A percentile compares a stretch with the other conserved stretches of the same genome.
Evolutionary conservation across 1,284 basidiomycete species (phyloP).

Genomic region (Marasmius oreades): DNA sequence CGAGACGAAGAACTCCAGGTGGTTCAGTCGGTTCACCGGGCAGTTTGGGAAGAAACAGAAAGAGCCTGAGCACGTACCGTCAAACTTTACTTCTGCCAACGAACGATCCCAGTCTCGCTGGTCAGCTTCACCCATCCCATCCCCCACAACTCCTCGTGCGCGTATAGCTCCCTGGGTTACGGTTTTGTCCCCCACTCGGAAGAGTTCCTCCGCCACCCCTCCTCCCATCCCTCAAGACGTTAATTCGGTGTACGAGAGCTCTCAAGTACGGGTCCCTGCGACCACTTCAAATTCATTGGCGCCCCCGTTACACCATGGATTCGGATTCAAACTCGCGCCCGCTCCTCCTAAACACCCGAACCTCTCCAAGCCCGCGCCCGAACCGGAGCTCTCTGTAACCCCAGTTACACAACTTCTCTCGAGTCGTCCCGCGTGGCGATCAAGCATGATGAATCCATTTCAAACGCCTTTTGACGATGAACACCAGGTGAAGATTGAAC

Average conservation of each 20-base stretch:
- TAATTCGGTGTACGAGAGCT: slow-evolving; percentile 17
- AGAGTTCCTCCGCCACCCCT: slow-evolving; percentile 12
- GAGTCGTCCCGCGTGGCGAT: slow-evolving; percentile 23
- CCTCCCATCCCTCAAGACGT: slow-evolving; percentile 28
- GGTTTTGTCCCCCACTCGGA: slow-evolving; percentile 11
- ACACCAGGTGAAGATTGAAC: slow-evolving; percentile 34
- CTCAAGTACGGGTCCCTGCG: slow-evolving; percentile 15
- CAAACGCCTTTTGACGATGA: slow-evolving; percentile 78
- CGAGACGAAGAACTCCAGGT: slow-evolving; percentile 21
- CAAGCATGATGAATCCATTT: slow-evolving; percentile 50
- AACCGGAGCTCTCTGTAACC: slow-evolving; percentile 25
- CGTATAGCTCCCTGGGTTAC: slow-evolving; percentile 12
- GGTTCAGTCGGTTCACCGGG: slow-evolving; percentile 29
- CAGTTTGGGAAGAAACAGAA: slow-evolving; percentile 27
- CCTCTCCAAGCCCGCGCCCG: slow-evolving; percentile 14
- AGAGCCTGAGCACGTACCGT: slow-evolving; percentile 28
- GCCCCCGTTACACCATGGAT: slow-evolving; percentile 52
- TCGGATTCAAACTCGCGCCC: slow-evolving; percentile 26
- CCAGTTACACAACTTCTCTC: slow-evolving; percentile 45
- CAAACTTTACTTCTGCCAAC: slow-evolving; percentile 29
- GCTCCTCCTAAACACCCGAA: background rate
- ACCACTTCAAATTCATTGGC: slow-evolving; percentile 14
- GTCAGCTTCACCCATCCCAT: slow-evolving; percentile 37
- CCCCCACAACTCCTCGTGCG: slow-evolving; percentile 20
- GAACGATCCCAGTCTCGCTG: slow-evolving; percentile 32